Evolutionary conservation across 345 rosid species (phyloP).

Genomic region (Acer campestre): DNA sequence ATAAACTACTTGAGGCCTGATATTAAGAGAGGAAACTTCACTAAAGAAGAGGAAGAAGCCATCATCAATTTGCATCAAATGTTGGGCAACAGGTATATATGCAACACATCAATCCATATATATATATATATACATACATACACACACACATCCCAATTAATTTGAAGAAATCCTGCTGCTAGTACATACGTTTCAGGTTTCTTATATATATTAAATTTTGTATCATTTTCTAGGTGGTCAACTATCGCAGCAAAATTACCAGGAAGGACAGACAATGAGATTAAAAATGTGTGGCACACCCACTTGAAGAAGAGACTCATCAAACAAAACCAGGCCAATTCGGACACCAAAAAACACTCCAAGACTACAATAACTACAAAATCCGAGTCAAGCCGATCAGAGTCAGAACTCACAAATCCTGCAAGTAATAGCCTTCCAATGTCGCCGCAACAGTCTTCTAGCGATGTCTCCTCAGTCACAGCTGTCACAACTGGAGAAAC

Average conservation of each 20-base stretch:
- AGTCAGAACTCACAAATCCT: slow-evolving; percentile 5
- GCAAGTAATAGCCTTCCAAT: slow-evolving; percentile 7
- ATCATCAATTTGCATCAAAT: slow-evolving; percentile 64
- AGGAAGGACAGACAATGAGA: slow-evolving; percentile 92
- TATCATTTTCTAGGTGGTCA: slow-evolving; percentile 64
- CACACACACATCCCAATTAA: background rate
- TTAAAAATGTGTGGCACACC: slow-evolving; percentile 93
- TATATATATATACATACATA: no score
- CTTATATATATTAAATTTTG: background rate
- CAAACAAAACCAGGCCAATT: slow-evolving; percentile 35
- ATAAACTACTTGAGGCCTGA: slow-evolving; percentile 77
- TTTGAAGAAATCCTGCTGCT: no score
- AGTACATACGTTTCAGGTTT: no score
- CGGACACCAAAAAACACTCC: slow-evolving; percentile 24
- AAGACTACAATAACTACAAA: background rate
- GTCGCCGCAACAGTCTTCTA: slow-evolving; percentile 53
- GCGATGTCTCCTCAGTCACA: slow-evolving; percentile 53
- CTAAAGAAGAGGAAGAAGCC: slow-evolving; percentile 72
- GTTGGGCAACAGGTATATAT: slow-evolving; percentile 72
- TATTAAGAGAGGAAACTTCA: slow-evolving; percentile 83
- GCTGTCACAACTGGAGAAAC: slow-evolving; percentile 25
- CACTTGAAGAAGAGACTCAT: slow-evolving; percentile 77
- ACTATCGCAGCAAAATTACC: slow-evolving; percentile 78
- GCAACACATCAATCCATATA: background rate
- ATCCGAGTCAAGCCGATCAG: slow-evolving; percentile 21